These are phyloP conservation scores for Mortierella antarctica DNA, from an alignment of 192 early-diverging fungal genomes.

Conservation along the genomic window DNA sequence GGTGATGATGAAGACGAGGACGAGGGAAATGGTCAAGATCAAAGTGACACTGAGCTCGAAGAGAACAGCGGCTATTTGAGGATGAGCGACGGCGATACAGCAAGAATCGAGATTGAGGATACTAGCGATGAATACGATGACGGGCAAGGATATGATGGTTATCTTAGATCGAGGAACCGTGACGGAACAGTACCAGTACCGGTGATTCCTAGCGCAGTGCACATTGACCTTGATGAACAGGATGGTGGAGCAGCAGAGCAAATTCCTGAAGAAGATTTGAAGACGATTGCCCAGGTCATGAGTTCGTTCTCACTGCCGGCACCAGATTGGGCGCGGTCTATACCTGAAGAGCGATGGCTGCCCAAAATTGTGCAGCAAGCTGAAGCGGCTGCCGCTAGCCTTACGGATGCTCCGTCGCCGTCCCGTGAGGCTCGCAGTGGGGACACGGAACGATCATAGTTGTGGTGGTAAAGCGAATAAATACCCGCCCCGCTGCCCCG, in stretches of 20 bases:
- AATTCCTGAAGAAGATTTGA: slow-evolving; percentile 45
- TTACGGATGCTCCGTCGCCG: background rate
- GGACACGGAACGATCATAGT: background rate
- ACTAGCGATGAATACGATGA: slow-evolving; percentile 16
- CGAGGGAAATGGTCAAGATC: slow-evolving; percentile 7
- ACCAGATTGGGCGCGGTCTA: slow-evolving; percentile 45
- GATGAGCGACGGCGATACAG: too few relatives aligned
- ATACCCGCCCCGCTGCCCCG: too few relatives aligned
- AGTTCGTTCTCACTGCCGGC: slow-evolving; percentile 44
- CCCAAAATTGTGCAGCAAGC: slow-evolving; percentile 45
- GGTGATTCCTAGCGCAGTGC: slow-evolving; percentile 23
- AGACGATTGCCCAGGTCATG: slow-evolving; percentile 45
- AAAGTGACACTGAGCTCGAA: slow-evolving; percentile 26
- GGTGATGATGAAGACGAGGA: slow-evolving; percentile 11
- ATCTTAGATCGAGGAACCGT: slow-evolving; percentile 10
- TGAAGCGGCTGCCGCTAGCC: background rate
- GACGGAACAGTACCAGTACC: slow-evolving; percentile 34
- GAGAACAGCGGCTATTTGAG: too few relatives aligned
- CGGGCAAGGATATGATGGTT: slow-evolving; percentile 43
- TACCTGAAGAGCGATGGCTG: slow-evolving; percentile 44
- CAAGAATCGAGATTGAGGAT: background rate
- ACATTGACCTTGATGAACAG: slow-evolving; percentile 18
- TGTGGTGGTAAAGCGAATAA: background rate
- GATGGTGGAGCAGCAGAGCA: slow-evolving; percentile 8
- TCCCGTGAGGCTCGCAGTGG: background rate